Evolutionary conservation across 129 eudicot species (phyloP).

Genomic region (Chrysanthemum makinoi): DNA sequence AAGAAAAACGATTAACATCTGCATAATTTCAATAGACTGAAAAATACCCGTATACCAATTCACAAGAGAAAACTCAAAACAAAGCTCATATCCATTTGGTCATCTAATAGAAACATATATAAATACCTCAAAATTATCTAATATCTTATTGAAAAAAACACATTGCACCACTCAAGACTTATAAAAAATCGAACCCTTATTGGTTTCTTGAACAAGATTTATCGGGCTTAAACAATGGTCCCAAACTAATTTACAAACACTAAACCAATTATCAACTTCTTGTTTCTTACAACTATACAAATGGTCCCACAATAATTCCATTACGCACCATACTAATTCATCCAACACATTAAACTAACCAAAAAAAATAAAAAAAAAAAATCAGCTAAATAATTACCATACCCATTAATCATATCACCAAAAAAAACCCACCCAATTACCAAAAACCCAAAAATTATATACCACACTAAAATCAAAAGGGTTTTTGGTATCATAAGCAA

Average conservation of each 20-base stretch:
- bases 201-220: slow-evolving; percentile 11
- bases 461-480: neutral
- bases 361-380: neutral
- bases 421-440: neutral
- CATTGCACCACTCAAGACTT: too few relatives aligned
- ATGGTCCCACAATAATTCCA: neutral
- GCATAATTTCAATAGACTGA: neutral
- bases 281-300: slow-evolving; percentile 5
- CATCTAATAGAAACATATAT: neutral
- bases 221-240: slow-evolving; percentile 1
- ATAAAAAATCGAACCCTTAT: neutral
- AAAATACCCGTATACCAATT: slow-evolving; percentile 5
- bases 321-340: slow-evolving; percentile 7
- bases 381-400: too few relatives aligned
- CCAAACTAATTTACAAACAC: slow-evolving; percentile 1
- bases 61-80: neutral
- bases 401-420: too few relatives aligned
- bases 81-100: too few relatives aligned
- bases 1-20: neutral
- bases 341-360: neutral
- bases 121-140: neutral
- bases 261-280: neutral
- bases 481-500: neutral
- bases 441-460: slow-evolving; percentile 1
- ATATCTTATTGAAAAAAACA: neutral